Evolutionary conservation across 2,329 filamentous ascomycete genomes (phyloP).

Genomic region (Aspergillus fructus): DNA sequence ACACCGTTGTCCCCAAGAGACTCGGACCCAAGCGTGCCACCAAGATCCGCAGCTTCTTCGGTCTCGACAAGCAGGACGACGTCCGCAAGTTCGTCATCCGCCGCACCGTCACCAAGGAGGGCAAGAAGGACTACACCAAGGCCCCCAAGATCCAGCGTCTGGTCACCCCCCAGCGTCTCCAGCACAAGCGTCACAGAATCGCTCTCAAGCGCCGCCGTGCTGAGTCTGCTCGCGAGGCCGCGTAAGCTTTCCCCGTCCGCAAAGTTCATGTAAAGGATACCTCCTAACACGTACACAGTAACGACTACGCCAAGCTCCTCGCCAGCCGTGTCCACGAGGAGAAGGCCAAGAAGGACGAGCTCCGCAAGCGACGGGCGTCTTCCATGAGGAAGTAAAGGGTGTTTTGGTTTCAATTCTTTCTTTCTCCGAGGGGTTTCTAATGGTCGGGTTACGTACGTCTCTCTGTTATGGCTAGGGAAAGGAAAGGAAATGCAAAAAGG

Average conservation of each 20-base stretch:
- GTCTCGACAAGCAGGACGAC: conserved; percentile 99
- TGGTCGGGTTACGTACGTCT: conserved; percentile 39
- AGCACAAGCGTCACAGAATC: conserved; percentile 98
- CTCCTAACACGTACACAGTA: conserved; percentile 52
- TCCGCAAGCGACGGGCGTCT: conserved; percentile 94
- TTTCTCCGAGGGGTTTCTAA: conserved; percentile 30
- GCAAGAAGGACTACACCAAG: conserved; percentile 99
- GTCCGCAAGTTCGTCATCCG: conserved; percentile 99
- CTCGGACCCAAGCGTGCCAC: conserved; percentile 99
- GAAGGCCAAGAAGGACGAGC: conserved; percentile 89
- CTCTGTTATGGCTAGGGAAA: conserved; percentile 32
- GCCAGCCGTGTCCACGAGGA: conserved; percentile 97
- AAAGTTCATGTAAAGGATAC: background rate
- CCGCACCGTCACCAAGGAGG: conserved; percentile 94
- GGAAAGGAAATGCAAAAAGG: conserved; percentile 15
- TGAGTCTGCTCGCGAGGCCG: conserved; percentile 98
- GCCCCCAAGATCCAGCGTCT: conserved; percentile 99
- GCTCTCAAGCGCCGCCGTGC: conserved; percentile 97
- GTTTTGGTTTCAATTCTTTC: conserved; percentile 21
- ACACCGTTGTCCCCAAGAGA: conserved; percentile 97
- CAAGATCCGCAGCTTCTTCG: conserved; percentile 99
- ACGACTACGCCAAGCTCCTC: conserved; percentile 93
- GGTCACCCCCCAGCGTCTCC: conserved; percentile 97
- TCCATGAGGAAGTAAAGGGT: conserved; percentile 81
- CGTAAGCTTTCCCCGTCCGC: conserved; percentile 60